Base-by-base conservation (phyloP, 495 filamentous ascomycete genomes). In the Neurospora sp. region DNA sequence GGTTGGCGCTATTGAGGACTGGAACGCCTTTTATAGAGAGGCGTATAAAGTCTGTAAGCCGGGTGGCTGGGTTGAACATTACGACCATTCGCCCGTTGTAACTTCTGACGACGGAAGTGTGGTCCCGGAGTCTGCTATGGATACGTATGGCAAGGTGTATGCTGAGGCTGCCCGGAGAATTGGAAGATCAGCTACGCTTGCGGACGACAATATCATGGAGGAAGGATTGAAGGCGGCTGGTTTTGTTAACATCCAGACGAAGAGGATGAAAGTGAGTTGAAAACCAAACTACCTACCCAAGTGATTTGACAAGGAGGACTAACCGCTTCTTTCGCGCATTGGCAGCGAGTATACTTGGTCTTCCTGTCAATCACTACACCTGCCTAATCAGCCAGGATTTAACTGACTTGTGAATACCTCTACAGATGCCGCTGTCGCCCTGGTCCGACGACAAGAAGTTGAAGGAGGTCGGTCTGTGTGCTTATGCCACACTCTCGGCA, bases 1-100 rank as follows among this genome's bases (percentile, higher is more conserved):
- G 35, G 82, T 84, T 62, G 87, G 82, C 59, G 85, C 83, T 31
- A 81, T 91, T 39, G 78, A 75, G 40, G 81, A 89, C 74, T 91
- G 89, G 89, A 77, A 82, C 2, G 80, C 75, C 18, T 84, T 85
- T 1, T 54, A 74, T 12, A 6, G 83, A 81, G 79, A 83, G 7
- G 81, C 77, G 23, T 85, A 71, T 54, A n/a, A 27, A 9, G 59
- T 37, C 42, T 72, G 54, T 54, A 72, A 73, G 46, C 78, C 78
- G 8, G 80, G 80, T 38, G 80, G 79, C 11, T 76, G 42, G 59
- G 35, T 80, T 70, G 79, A 80, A 74, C 71, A 70, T 48, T 40
- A 69, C 62, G 80, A 82, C 71, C n/a, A 72, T 1, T 78, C 83
- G 11, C 69, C 72, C 31, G 69, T 75, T 0, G 75, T 80, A 12